A percentile compares a stretch with the other conserved stretches of the same genome.
phyloP scores from a whole-genome alignment of 768 basidiomycete species.

The Amanita muscaria region DNA sequence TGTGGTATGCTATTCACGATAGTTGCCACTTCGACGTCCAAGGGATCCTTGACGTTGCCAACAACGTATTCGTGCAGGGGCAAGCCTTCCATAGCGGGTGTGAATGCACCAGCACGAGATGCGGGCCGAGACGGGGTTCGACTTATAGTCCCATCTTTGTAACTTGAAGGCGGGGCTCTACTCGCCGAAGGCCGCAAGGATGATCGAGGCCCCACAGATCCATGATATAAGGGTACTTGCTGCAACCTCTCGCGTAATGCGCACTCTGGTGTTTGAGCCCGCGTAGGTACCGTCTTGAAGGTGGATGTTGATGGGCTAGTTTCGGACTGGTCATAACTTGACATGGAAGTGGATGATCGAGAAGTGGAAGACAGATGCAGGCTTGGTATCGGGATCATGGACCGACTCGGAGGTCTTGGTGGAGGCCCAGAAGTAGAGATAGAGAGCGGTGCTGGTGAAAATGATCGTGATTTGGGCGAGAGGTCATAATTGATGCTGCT shows the following conservation, averaged over 20 bases:
- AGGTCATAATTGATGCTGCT: conserved; percentile 39
- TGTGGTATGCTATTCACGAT: conserved; percentile 73
- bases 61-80: conserved; percentile 58
- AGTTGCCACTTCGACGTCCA: conserved; percentile 70
- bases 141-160: conserved; percentile 44
- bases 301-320: conserved; percentile 38
- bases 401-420: conserved; percentile 71
- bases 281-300: conserved; percentile 34
- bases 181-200: conserved; percentile 29
- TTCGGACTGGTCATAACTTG: conserved; percentile 46
- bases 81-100: conserved; percentile 45
- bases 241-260: conserved; percentile 50
- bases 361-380: conserved; percentile 63
- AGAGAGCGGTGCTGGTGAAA: conserved; percentile 57
- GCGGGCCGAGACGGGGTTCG: conserved; percentile 57
- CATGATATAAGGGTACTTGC: conserved; percentile 47
- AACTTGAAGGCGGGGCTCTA: conserved; percentile 68
- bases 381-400: conserved; percentile 75
- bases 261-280: conserved; percentile 66
- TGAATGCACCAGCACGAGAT: conserved; percentile 58
- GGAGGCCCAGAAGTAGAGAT: conserved; percentile 43
- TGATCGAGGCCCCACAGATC: conserved; percentile 30
- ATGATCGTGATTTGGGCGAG: conserved; percentile 43
- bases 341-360: conserved; percentile 64
- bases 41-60: conserved; percentile 62